Base-by-base conservation (phyloP, 768 basidiomycete genomes). In the Termitomyces sp. region DNA sequence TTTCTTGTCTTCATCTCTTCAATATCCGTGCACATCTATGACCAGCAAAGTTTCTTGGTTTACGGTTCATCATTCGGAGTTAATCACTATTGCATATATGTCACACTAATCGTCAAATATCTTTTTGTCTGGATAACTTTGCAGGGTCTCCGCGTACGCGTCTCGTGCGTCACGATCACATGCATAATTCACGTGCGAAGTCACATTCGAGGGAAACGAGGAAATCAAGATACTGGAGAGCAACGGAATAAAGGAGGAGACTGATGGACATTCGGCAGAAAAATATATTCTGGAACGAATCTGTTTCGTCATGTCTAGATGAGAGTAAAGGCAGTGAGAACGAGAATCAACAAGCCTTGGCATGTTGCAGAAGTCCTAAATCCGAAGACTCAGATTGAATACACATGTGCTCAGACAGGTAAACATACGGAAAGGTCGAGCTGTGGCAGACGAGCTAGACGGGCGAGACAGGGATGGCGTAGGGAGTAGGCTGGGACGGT, bases 141-240 rank as follows among this genome's bases (percentile, higher is more conserved):
- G 34, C 14, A 35, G 34, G 30, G 10, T n/a, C 8, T 32, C 2
- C 9, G 8, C 9, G 9, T 2, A 10, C 8, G 30, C 9, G 30
- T 32, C 30, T 32, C 30, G 28, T 46, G 59, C 53, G 61, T 66
- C 65, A 61, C 65, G 64, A 62, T 64, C 65, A 66, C 64, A 61
- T 66, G 62, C 1, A 9, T 32, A 7, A 12, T 5, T 45, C 65
- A 66, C 65, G 64, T 66, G 65, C 44, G 38, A 55, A 57, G 63
- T 62, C 63, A 64, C 63, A 54, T 55, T 28, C 7, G 26, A 17
- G 42, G 19, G 37, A 45, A 56, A 57, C 26, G 58, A 59, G 60
- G 50, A 54, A 19, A 58, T 61, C 55, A 54, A 44, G 50, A 55
- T 57, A 45, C n/a, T 42, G 52, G 45, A 28, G 46, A 53, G 45